Evolutionary conservation across 305 asterid genomes (phyloP).

Genomic region (Ilex paraguariensis): DNA sequence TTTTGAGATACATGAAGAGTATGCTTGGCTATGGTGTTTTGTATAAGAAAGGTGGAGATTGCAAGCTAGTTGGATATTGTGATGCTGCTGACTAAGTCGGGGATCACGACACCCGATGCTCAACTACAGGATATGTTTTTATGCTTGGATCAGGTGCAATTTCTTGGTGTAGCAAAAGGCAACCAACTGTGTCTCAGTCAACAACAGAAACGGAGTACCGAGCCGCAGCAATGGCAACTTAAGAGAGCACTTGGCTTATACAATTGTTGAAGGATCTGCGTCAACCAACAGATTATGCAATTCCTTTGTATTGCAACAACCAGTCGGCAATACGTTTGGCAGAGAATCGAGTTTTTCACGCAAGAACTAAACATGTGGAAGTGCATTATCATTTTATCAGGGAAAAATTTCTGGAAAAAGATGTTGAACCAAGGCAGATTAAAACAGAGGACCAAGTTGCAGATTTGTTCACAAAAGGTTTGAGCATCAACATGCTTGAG

Average conservation of each 20-base stretch:
- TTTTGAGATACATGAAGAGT: background rate
- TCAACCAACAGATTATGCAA: background rate
- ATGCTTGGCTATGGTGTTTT: background rate
- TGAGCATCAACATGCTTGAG: background rate
- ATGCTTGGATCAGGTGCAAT: background rate
- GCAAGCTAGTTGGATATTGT: background rate
- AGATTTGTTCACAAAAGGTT: background rate
- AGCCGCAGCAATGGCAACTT: background rate
- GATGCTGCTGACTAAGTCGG: background rate
- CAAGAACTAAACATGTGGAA: too few species aligned
- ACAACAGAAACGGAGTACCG: too few species aligned
- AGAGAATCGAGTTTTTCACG: too few species aligned
- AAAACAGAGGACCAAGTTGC: background rate
- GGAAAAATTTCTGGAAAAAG: background rate
- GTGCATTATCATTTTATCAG: background rate
- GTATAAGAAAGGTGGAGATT: background rate
- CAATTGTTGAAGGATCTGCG: background rate
- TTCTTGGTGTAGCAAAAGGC: background rate
- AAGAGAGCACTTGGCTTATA: background rate
- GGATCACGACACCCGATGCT: background rate
- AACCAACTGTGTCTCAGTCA: background rate
- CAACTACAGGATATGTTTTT: background rate
- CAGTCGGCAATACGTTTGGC: background rate
- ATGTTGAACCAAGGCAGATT: background rate
- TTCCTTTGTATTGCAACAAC: background rate